Evolutionary conservation across 164 flowering plant genomes (phyloP), one percentile per base, ranked within the genome.

Genomic region (Berberis thunbergii): DNA sequence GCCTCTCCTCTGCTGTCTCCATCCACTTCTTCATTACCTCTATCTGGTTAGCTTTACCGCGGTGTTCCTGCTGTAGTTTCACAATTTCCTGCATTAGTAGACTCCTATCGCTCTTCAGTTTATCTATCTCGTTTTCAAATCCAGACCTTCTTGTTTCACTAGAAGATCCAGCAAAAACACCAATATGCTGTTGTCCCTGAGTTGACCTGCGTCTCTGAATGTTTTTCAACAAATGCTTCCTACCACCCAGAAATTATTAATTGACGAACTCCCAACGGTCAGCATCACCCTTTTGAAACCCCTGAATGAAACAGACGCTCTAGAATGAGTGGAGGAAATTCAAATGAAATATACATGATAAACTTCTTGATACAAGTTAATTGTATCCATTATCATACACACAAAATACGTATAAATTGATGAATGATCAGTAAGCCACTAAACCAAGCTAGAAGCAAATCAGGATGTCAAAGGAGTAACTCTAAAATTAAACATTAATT

Each of bases 261-360:
- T 84, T 85, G 0, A 88, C 89, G 66, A 93, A 93, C 71, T 90
- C 96, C 97, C 94, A 93, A 64, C 72, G 79, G 45, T 88, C 97
- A 48, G 89, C 57, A 62, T 86, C 89, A 70, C 87, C 72, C 80
- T 93, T 93, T 59, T 91, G 96, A 65, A 93, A 93, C 3, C 97
- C 92, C 98, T 93, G 86, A 74, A 73, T 57, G 72, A 13, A 69
- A 63, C 54, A 65, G 26, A 41, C 38, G 57, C 61, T 71, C 59
- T 54, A 65, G 41, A 68, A 40, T 59, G n/a, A 39, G 10, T 46
- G 5, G 6, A 61, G 57, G 54, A 53, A 45, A 12, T n/a, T 26
- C 56, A 26, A 26, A 26, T 26, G 26, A 26, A 26, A 26, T 26
- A 26, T 26, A 26, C 26, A 26, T 26, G 26, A 26, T 26, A 26